Conservation (phyloP, 1,139 yeast species). For the Hansenula lynferdii region DNA sequence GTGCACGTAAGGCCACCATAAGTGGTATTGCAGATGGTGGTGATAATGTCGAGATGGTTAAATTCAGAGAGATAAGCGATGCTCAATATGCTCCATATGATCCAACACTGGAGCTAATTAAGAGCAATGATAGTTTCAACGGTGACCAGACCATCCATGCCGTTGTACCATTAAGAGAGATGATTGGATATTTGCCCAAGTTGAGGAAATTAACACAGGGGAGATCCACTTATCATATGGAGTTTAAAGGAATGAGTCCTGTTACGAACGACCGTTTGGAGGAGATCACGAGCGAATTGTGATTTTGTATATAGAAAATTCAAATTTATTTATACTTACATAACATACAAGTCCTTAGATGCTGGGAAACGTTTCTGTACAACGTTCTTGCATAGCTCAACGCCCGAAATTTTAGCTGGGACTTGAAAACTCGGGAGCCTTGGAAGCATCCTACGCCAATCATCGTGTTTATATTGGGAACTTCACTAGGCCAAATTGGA, state of each 20-base stretch:
- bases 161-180: conserved; percentile 77
- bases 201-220: conserved; percentile 88
- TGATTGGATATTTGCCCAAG: conserved; percentile 82
- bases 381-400: no score
- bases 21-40: conserved; percentile 57
- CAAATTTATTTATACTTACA: neutral
- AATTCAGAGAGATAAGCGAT: conserved; percentile 49
- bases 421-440: no score
- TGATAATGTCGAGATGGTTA: conserved; percentile 33
- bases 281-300: conserved; percentile 27
- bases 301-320: neutral
- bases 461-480: no score
- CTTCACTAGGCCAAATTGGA: no score
- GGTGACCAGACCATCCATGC: conserved; percentile 56
- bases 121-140: conserved; percentile 26
- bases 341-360: neutral
- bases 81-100: conserved; percentile 57
- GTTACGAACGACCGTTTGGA: conserved; percentile 44
- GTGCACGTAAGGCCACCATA: conserved; percentile 67
- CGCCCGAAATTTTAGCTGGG: no score
- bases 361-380: no score
- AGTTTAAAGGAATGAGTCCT: conserved; percentile 66
- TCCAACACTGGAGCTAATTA: conserved; percentile 29
- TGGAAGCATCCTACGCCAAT: no score
- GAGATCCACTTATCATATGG: conserved; percentile 79